Percentiles rank a stretch among this genome's conserved stretches.
These are phyloP conservation scores for Bipolaris cookei DNA, from an alignment of 2,329 filamentous ascomycete species.

Conservation along the genomic window DNA sequence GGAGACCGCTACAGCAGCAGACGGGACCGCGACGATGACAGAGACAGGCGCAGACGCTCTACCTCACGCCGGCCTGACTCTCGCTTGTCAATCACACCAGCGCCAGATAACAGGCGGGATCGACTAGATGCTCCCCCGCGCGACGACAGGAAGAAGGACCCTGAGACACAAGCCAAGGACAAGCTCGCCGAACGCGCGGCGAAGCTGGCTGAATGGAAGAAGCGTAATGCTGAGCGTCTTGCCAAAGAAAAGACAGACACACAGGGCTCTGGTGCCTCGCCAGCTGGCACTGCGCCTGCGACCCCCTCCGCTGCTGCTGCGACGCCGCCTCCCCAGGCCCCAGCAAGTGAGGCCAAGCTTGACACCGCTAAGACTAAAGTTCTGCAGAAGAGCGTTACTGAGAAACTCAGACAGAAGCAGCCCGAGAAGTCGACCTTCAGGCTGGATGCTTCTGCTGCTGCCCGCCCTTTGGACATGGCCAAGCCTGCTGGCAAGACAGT, in stretches of 20 bases:
- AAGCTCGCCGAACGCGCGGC: slow-evolving; percentile 34
- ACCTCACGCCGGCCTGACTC: slow-evolving; percentile 63
- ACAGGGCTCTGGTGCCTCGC: slow-evolving; percentile 60
- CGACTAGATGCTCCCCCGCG: slow-evolving; percentile 52
- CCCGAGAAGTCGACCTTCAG: slow-evolving; percentile 48
- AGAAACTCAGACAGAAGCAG: slow-evolving; percentile 69
- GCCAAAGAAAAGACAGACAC: slow-evolving; percentile 69
- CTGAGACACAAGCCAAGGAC: slow-evolving; percentile 32
- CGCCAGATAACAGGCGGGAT: slow-evolving; percentile 30
- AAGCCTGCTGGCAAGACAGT: slow-evolving; percentile 38
- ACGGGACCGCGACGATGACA: slow-evolving; percentile 65
- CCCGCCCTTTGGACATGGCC: slow-evolving; percentile 33
- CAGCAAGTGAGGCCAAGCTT: slow-evolving; percentile 41
- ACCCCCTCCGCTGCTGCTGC: slow-evolving; percentile 53
- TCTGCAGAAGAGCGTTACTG: slow-evolving; percentile 83
- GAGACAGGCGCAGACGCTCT: slow-evolving; percentile 73
- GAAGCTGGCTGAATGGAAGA: slow-evolving; percentile 80
- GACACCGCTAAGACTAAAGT: slow-evolving; percentile 75
- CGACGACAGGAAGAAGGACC: slow-evolving; percentile 63
- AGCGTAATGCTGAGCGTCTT: slow-evolving; percentile 58
- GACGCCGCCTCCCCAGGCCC: slow-evolving; percentile 31
- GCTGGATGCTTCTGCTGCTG: slow-evolving; percentile 42
- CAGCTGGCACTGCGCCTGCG: slow-evolving; percentile 73
- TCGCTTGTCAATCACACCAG: slow-evolving; percentile 67
- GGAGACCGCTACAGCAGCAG: slow-evolving; percentile 65